phyloP scores from a whole-genome alignment of 176 grass and related monocot species.

The Metroxylon sagu region DNA sequence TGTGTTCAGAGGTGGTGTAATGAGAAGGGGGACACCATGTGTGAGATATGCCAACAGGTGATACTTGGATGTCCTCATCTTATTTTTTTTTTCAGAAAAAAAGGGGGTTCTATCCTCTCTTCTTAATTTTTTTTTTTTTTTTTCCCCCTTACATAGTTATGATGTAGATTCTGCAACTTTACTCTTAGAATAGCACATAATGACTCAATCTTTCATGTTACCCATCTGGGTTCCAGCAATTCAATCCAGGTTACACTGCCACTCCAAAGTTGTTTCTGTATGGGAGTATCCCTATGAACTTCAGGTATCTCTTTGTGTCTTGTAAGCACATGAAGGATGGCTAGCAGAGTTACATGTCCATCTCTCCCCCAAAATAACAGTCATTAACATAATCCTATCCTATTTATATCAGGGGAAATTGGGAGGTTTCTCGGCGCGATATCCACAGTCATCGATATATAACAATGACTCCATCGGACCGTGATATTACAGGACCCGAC shows the following conservation, averaged over 20 bases:
- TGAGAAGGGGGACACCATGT: slow-evolving; percentile 73
- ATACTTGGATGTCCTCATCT: not conserved
- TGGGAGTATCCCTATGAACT: slow-evolving; percentile 48
- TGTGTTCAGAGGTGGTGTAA: slow-evolving; percentile 87
- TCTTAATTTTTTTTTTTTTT: not conserved
- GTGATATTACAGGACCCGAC: slow-evolving; percentile 9
- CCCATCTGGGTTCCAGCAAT: slow-evolving; percentile 25
- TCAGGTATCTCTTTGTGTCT: slow-evolving; percentile 26
- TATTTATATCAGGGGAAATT: slow-evolving; percentile 21
- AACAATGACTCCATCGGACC: slow-evolving; percentile 19
- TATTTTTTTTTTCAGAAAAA: slow-evolving; percentile 8
- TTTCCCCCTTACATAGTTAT: not conserved
- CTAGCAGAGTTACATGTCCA: not conserved
- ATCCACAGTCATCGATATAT: slow-evolving; percentile 24
- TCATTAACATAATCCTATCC: not conserved
- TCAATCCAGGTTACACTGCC: slow-evolving; percentile 37
- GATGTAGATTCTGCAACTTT: not conserved
- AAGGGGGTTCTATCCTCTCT: not conserved
- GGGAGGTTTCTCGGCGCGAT: slow-evolving; percentile 18
- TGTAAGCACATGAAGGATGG: no score
- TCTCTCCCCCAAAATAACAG: not conserved
- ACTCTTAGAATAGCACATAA: not conserved
- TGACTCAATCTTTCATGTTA: not conserved
- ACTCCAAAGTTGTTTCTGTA: slow-evolving; percentile 43
- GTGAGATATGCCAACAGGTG: slow-evolving; percentile 90